Evolutionary conservation across 176 grass and related monocot species (phyloP), one percentile per base, ranked within the genome.

Genomic region (Ampelocalamus luodianensis): DNA sequence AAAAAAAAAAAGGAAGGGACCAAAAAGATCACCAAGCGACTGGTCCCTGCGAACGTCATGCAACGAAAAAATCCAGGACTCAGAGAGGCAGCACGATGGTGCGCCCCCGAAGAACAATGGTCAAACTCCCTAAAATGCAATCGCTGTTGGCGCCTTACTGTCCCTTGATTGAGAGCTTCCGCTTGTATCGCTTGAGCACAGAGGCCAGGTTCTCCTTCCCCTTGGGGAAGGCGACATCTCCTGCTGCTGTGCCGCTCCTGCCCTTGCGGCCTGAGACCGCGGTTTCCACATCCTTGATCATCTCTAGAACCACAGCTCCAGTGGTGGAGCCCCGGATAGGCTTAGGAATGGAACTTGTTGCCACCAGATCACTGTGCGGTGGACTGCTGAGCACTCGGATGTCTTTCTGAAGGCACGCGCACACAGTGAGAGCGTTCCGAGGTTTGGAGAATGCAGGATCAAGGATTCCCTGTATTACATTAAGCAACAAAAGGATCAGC

Each of bases 141-240:
- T 34, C 3, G 1, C 58, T 50, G 53, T 23, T 13, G n/a, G 43
- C n/a, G 5, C 65, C 8, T 68, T 87, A 87, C 22, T 72, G 87
- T 32, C 88, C 82, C 86, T 89, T 98, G 90, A 83, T 92, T 3
- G 90, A 83, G 23, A 99, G 89, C 85, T 93, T 86, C 23, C 97
- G 83, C 82, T 96, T 96, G 79, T 99, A 99, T 14, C 97, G 93
- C 86, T 99, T 99, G 20, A 99, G 88, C 12, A 99, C 97, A 22
- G 97, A 99, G 17, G 93, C 93, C 84, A 99, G 79, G 91, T 99
- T 99, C 71, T 99, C 97, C 90, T 99, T 99, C 13, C 97, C 97
- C 85, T 94, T 99, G 34, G 97, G 97, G 64, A 99, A 99, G 49
- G 97, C 97, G 22, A 99, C 82, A 12, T 99, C 97, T 37, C 97